Percentiles rank a stretch among this genome's conserved stretches.
Conservation (phyloP, 371 early-diverging fungal species). For the Conidiobolus incongruus region DNA sequence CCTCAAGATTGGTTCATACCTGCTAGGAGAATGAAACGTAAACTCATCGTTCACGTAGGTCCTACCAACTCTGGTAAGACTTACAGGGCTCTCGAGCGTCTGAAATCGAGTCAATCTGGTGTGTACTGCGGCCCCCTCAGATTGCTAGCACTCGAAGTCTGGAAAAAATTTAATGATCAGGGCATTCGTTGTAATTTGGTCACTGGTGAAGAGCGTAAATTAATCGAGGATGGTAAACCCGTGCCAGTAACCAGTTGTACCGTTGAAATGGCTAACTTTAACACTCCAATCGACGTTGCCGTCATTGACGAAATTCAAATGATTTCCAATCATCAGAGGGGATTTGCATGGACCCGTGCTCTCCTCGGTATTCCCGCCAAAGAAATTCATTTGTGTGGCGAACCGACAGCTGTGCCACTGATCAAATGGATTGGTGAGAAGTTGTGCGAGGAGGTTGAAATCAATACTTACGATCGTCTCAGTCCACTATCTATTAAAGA, state of each 20-base stretch:
- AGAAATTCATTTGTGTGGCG: slow-evolving; percentile 88
- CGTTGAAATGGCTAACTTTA: slow-evolving; percentile 70
- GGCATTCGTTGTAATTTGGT: slow-evolving; percentile 62
- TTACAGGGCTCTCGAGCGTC: slow-evolving; percentile 53
- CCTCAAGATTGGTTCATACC: no score
- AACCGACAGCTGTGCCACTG: slow-evolving; percentile 61
- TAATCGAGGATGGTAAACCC: not conserved
- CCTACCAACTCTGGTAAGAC: slow-evolving; percentile 97
- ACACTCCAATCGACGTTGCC: slow-evolving; percentile 46
- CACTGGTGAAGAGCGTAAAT: slow-evolving; percentile 70
- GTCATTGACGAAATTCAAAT: slow-evolving; percentile 95
- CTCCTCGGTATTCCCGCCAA: slow-evolving; percentile 50
- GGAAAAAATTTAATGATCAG: slow-evolving; percentile 43
- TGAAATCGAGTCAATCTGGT: slow-evolving; percentile 36
- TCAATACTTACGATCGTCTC: slow-evolving; percentile 57
- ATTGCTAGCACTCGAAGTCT: slow-evolving; percentile 85
- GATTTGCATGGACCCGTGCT: slow-evolving; percentile 94
- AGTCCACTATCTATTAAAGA: slow-evolving; percentile 31
- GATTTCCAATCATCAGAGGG: slow-evolving; percentile 65
- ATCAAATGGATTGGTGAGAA: slow-evolving; percentile 43
- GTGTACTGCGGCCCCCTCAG: slow-evolving; percentile 85
- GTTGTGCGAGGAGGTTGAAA: slow-evolving; percentile 55
- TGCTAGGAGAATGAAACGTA: no score
- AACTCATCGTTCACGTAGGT: slow-evolving; percentile 81
- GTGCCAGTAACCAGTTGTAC: no score